Conservation (phyloP, 441 rosid genomes). For the Pelargonium australe region DNA sequence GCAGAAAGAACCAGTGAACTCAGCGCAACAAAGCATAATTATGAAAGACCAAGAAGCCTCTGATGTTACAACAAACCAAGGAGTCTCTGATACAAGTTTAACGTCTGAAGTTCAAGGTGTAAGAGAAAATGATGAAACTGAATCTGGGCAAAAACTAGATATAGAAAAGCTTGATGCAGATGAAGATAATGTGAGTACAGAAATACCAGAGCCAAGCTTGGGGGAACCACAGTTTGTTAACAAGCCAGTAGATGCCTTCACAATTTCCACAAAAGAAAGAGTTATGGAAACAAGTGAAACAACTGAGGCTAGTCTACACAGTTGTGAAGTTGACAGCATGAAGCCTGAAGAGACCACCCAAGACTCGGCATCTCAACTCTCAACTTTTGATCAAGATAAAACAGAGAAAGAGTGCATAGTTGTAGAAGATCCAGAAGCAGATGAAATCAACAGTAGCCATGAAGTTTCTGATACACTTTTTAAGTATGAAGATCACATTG, state of each 20-base stretch:
- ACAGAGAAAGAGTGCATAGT: background rate
- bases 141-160: slow-evolving; percentile 2
- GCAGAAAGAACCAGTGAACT: slow-evolving; percentile 20
- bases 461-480: background rate
- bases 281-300: slow-evolving; percentile 6
- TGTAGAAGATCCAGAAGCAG: slow-evolving; percentile 3
- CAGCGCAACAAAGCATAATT: slow-evolving; percentile 9
- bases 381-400: slow-evolving; percentile 8
- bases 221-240: background rate
- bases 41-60: slow-evolving; percentile 5
- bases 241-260: background rate
- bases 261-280: background rate
- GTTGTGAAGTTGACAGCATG: slow-evolving; percentile 1
- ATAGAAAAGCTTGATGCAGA: background rate
- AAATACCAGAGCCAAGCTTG: background rate
- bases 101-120: background rate
- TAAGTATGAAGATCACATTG: background rate
- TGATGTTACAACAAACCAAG: slow-evolving; percentile 5
- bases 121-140: background rate
- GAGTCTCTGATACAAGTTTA: background rate
- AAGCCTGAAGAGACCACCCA: background rate
- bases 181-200: background rate
- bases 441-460: slow-evolving; percentile 1
- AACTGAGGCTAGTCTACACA: slow-evolving; percentile 8
- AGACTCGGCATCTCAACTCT: slow-evolving; percentile 9